Base-by-base conservation (phyloP, 352 stramenopile species). In the Pythium utonaiense region DNA sequence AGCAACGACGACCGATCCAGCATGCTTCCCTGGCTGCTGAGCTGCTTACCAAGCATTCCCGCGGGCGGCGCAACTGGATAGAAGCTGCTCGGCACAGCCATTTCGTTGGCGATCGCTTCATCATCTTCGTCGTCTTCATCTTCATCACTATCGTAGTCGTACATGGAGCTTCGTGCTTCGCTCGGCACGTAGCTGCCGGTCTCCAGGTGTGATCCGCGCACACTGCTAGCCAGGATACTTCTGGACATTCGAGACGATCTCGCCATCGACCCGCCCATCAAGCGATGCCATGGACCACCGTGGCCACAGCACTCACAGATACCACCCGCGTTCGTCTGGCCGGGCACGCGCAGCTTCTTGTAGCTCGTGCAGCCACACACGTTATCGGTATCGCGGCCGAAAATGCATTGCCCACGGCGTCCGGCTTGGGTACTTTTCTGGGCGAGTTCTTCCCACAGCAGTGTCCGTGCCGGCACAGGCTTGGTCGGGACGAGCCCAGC, bases 381-480 rank as follows among this genome's bases (percentile, higher is more conserved):
- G 0, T 70, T 63, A 24, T 78, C 73, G 4, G 57, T 61, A 62
- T 87, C 77, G 7, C 84, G 66, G 0, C 84, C 84, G 64, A 80
- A 94, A 19, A 91, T 36, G 68, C 84, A 94, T 27, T 80, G 74
- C 6, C 83, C 83, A 40, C 84, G 67, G 34, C 67, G 60, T 6
- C 80, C 82, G 9, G 53, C 31, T 27, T 66, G 51, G 0, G 52
- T 47, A 24, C 48, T n/a, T 16, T 66, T 75, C 45, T 71, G 55
- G 22, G 83, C 78, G 57, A 91, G 68, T 50, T 94, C 84, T 50
- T 94, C 76, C 84, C 84, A 94, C n/a, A 94, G 56, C 36, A 94
- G 62, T 12, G 82, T 90, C 6, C 82, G 72, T 42, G 84, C 82
- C 0, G 84, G 84, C 17, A 91, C 79, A 1, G 84, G 84, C 52